Base-by-base conservation (phyloP, 2,329 filamentous ascomycete genomes). In the Didymella keratinophila region DNA sequence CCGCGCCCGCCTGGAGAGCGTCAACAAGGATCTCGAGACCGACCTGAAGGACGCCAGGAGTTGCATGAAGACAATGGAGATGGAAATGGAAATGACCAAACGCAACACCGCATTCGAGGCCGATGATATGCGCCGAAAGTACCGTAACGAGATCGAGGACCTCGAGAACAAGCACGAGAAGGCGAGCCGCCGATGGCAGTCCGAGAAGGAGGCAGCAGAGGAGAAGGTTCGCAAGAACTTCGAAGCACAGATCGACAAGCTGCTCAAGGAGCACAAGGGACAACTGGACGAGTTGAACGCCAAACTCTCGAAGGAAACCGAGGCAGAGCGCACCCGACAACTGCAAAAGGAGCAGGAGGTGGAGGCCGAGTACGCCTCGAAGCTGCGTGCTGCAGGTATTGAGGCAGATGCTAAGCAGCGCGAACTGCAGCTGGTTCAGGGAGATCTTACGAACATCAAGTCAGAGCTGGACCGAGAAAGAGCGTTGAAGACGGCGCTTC, bases 321-420 rank as follows among this genome's bases (percentile, higher is more conserved):
- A 92, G 30, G 85, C 89, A 45, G 87, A 93, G 71, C 80, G 84
- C 52, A 80, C 73, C 42, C 81, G 81, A 51, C 82, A 84, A 57
- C 76, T 84, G 20, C 83, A 82, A n/a, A 89, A 92, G 66, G 79
- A 91, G 2, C 83, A 87, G 59, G 85, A 90, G n/a, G 69, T 92
- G 7, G 84, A 85, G 52, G 80, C 80, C 4, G 83, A 82, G 61
- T 78, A 80, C 37, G 77, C 78, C 6, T 75, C 84, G 25, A 83
- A 84, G 58, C 81, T 90, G 61, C 84, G 87, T 37, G 81, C 81
- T n/a, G 67, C 73, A 92, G 16, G 87, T 91, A 71, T 84, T 68
- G 74, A 80, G 68, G 77, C 84, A 9, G 82, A 84, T 30, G 79
- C 79, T 27, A 87, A 85, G 65, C 82, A 84, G 48, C 79, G 83